phyloP scores from a whole-genome alignment of 2,329 filamentous ascomycete species.

The Aspergillus japonicus region DNA sequence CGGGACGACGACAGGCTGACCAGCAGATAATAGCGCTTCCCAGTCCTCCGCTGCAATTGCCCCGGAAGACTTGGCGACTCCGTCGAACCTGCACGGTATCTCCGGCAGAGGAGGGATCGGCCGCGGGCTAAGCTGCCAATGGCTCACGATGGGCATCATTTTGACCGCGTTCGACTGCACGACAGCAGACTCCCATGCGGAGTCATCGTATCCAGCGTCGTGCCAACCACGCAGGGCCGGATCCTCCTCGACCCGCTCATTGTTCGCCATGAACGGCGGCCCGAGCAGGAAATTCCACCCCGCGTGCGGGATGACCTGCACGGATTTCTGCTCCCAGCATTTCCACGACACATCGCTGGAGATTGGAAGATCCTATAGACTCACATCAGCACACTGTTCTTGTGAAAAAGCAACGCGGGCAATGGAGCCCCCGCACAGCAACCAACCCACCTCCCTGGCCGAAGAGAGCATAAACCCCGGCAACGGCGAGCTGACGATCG shows the following conservation, averaged over 20 bases:
- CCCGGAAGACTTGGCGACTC: background rate
- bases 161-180: background rate
- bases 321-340: background rate
- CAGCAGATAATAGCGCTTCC: background rate
- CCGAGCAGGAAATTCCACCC: slow-evolving; percentile 11
- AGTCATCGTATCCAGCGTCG: background rate
- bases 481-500: slow-evolving; percentile 1
- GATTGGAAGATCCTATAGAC: background rate
- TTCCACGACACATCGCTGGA: background rate
- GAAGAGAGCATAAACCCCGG: slow-evolving; percentile 7
- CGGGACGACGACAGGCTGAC: background rate
- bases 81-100: background rate
- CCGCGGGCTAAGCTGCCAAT: slow-evolving; percentile 2
- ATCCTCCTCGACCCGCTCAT: slow-evolving; percentile 1
- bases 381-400: too few relatives aligned
- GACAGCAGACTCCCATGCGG: background rate
- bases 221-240: background rate
- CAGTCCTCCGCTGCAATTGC: background rate
- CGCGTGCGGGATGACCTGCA: background rate
- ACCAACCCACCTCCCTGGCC: background rate
- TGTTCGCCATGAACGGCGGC: slow-evolving; percentile 4
- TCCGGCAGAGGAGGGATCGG: slow-evolving; percentile 2
- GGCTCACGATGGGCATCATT: slow-evolving; percentile 8
- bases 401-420: too few relatives aligned
- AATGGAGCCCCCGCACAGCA: too few relatives aligned